Conservation (phyloP, 2,329 filamentous ascomycete genomes). For the Beauveria australis region DNA sequence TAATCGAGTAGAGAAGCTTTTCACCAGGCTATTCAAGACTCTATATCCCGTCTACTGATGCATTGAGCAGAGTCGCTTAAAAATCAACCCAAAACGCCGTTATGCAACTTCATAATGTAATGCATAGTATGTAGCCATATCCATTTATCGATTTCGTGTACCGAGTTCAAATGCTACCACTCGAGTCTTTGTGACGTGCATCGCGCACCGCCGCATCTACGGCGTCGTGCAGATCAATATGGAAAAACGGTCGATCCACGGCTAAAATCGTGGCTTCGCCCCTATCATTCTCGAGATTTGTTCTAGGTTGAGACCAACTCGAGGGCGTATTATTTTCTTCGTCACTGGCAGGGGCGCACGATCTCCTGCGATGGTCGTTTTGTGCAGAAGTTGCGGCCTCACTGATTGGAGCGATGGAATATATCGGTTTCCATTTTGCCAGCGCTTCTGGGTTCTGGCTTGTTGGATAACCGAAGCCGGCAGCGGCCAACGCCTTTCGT, state of each 20-base stretch:
- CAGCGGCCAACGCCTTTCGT: slow-evolving; percentile 44
- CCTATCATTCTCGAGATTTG: not conserved
- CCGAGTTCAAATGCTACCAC: not conserved
- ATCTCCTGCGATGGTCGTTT: not conserved
- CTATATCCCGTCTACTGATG: not conserved
- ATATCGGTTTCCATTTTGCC: slow-evolving; percentile 25
- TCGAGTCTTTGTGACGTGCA: slow-evolving; percentile 18
- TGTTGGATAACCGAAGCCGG: slow-evolving; percentile 45
- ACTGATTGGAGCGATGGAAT: slow-evolving; percentile 22
- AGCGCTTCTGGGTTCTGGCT: slow-evolving; percentile 20
- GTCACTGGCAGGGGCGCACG: slow-evolving; percentile 9
- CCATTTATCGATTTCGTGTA: not conserved
- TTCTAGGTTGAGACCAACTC: not conserved
- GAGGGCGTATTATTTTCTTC: slow-evolving; percentile 12
- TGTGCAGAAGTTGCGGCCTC: not conserved
- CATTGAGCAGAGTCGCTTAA: not conserved
- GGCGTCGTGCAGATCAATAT: slow-evolving; percentile 36
- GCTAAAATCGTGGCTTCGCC: slow-evolving; percentile 25
- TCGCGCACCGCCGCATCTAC: slow-evolving; percentile 27
- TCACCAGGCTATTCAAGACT: not conserved
- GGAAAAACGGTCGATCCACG: slow-evolving; percentile 40
- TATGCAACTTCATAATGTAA: not conserved
- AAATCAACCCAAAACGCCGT: not conserved
- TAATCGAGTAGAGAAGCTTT: not conserved
- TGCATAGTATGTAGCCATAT: not conserved